Evolutionary conservation across 345 rosid genomes (phyloP), one percentile per base, ranked within the genome.

Genomic region (Salix viminalis): DNA sequence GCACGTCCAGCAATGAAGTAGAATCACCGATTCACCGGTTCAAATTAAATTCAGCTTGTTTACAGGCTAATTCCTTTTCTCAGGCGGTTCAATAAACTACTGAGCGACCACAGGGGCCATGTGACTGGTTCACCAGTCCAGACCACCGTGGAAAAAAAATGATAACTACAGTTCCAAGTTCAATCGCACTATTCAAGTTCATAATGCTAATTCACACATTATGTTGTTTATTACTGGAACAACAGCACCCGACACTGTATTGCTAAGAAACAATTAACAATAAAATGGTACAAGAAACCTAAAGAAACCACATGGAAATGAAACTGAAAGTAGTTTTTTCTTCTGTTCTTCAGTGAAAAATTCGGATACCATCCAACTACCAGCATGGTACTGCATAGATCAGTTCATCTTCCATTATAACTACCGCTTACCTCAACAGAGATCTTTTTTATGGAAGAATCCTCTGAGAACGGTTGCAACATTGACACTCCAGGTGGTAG

Each of bases 401-500:
- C 24, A 11, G 26, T 46, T 26, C 58, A 44, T 50, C 30, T 48
- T 21, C 34, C 32, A 34, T 19, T 28, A 15, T 19, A 30, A 37
- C 56, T 6, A 34, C 28, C 50, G 76, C 81, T 79, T 82, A 88
- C 97, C 97, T 82, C 83, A 77, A 92, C 97, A 24, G 86, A 86
- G 48, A 92, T 84, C 85, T 92, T 95, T 83, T 90, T 89, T 41
- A 91, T 87, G 16, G 93, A 88, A 61, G 97, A 91, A 67, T 88
- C 96, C 72, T 95, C 96, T 1, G 96, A 74, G 84, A 95, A 95
- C 32, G 97, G 97, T 82, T 95, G 97, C 81, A 95, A 85, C 83
- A 85, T 89, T 67, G 61, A 75, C 52, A 91, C 93, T 79, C 99
- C 97, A 61, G 90, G 89, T 30, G 99, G 99, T 74, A 92, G 80